Percentiles rank a stretch among this genome's conserved stretches.
phyloP scores from a whole-genome alignment of 345 rosid species.

The Euphorbia pulcherrima region DNA sequence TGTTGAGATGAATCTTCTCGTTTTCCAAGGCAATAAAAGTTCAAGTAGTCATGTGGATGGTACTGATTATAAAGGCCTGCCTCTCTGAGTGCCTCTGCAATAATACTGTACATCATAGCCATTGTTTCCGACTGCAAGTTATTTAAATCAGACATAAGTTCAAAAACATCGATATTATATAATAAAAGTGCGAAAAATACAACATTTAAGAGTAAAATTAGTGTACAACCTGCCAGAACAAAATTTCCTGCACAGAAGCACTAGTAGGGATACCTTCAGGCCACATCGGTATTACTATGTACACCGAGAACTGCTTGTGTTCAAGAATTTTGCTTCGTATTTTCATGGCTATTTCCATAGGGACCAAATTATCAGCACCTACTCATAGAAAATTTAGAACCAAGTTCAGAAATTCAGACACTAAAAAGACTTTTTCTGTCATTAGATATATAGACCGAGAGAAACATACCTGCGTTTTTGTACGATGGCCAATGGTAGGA shows the following conservation, averaged over 20 bases:
- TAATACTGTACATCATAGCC: constrained; percentile 59
- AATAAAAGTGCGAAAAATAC: no score
- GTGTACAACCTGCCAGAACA: constrained; percentile 55
- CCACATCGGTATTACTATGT: constrained; percentile 66
- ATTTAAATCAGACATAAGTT: constrained; percentile 15
- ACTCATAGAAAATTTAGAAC: constrained; percentile 4
- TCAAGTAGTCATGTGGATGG: constrained; percentile 58
- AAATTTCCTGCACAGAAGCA: constrained; percentile 61
- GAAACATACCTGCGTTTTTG: constrained; percentile 57
- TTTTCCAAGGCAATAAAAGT: constrained; percentile 71
- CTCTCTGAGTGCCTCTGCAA: constrained; percentile 43
- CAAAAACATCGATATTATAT: not conserved
- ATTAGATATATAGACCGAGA: not conserved
- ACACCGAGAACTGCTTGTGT: constrained; percentile 49
- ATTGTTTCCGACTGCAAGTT: constrained; percentile 57
- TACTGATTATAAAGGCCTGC: constrained; percentile 37
- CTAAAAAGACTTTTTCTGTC: not conserved
- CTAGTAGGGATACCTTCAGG: constrained; percentile 67
- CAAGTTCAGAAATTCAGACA: not conserved
- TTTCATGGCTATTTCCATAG: constrained; percentile 66
- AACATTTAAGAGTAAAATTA: not conserved
- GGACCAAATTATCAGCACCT: constrained; percentile 70
- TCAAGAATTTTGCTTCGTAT: constrained; percentile 51
- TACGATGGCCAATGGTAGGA: constrained; percentile 64
- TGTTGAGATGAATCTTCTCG: constrained; percentile 36